A percentile compares a stretch with the other conserved stretches of the same genome.
Evolutionary conservation across 176 grass and related monocot genomes (phyloP).

Genomic region (Secale cereale): DNA sequence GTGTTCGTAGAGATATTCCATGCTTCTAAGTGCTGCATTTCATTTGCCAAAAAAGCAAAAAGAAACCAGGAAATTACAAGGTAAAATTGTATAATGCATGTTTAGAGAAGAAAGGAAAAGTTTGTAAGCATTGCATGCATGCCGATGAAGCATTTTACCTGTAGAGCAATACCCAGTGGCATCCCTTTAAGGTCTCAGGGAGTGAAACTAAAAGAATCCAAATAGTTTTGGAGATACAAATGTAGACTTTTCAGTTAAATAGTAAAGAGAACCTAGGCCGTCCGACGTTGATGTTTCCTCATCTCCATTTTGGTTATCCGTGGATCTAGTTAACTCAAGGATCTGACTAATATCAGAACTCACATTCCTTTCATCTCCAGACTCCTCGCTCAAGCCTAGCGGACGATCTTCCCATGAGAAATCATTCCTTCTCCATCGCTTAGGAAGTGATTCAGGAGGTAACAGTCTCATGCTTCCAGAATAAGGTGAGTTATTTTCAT

Average conservation of each 20-base stretch:
- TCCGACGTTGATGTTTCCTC: constrained; percentile 48
- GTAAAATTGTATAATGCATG: constrained; percentile 12
- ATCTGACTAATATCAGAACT: constrained; percentile 16
- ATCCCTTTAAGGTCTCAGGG: constrained; percentile 79
- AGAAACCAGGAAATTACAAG: constrained; percentile 26
- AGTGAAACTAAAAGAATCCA: constrained; percentile 71
- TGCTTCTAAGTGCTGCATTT: constrained; percentile 95
- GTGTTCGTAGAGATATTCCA: constrained; percentile 87
- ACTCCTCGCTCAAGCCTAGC: constrained; percentile 42
- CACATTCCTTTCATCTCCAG: constrained; percentile 36
- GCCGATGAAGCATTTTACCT: constrained; percentile 54
- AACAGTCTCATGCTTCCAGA: constrained; percentile 32
- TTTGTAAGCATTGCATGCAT: background rate
- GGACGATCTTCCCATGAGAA: constrained; percentile 41
- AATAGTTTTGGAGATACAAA: constrained; percentile 75
- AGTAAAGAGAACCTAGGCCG: constrained; percentile 26
- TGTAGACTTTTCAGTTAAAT: constrained; percentile 68
- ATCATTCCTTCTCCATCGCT: constrained; percentile 38
- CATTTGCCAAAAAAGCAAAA: constrained; percentile 54
- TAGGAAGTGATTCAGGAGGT: constrained; percentile 47
- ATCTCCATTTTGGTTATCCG: constrained; percentile 21
- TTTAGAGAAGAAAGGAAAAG: background rate
- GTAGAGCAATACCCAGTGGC: constrained; percentile 86
- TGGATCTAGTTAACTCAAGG: constrained; percentile 14
- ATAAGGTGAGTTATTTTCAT: constrained; percentile 13